A percentile compares a stretch with the other conserved stretches of the same genome.
Evolutionary conservation across 108 stramenopile species (phyloP).

Genomic region (Skeletonema tropicum): DNA sequence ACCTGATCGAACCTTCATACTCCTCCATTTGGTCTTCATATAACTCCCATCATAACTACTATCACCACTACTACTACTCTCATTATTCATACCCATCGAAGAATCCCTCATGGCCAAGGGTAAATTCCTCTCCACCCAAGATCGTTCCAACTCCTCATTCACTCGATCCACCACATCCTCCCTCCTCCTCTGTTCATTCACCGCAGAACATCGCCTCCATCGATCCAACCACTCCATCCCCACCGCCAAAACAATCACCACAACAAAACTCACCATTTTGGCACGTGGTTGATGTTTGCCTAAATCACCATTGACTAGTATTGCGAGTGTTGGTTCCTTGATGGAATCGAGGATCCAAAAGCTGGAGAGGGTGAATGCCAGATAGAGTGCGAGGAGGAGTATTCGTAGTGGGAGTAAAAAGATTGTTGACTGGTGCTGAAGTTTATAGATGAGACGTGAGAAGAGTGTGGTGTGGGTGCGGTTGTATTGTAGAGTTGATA

Average conservation of each 20-base stretch:
- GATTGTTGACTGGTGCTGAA: not conserved
- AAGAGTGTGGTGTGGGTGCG: not conserved
- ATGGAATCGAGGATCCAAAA: constrained; percentile 93
- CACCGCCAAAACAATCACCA: constrained; percentile 69
- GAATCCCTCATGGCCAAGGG: constrained; percentile 6
- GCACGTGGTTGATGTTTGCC: constrained; percentile 88
- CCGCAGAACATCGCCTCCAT: constrained; percentile 19
- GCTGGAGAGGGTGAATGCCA: constrained; percentile 40
- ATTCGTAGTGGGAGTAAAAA: constrained; percentile 15
- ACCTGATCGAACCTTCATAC: constrained; percentile 26
- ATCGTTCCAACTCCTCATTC: constrained; percentile 28
- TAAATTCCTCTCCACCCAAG: constrained; percentile 37
- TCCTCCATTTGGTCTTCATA: constrained; percentile 16
- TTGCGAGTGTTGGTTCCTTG: constrained; percentile 93
- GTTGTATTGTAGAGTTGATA: constrained; percentile 8
- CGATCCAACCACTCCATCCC: constrained; percentile 65
- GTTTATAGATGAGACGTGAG: not conserved
- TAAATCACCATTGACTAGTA: constrained; percentile 82
- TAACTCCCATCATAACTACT: not conserved
- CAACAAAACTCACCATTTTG: constrained; percentile 80
- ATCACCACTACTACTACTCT: not conserved
- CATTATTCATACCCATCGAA: not conserved
- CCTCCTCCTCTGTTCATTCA: constrained; percentile 27
- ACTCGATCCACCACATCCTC: constrained; percentile 43
- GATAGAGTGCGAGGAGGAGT: constrained; percentile 36